A percentile compares a stretch with the other conserved stretches of the same genome.
These are phyloP conservation scores for Pistacia vera DNA, from an alignment of 345 rosid genomes.

Conservation along the genomic window DNA sequence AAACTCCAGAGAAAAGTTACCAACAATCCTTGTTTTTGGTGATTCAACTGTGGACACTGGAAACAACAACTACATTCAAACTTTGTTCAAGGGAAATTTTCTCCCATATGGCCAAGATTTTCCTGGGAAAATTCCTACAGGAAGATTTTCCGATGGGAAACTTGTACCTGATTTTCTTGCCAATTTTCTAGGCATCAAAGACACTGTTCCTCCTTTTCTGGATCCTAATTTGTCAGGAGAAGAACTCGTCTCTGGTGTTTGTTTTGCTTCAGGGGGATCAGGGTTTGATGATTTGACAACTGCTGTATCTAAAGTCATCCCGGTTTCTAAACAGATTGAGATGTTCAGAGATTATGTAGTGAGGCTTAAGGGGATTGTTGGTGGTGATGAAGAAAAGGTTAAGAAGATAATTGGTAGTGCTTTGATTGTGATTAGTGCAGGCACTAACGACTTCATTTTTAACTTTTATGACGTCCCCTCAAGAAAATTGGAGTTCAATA, in stretches of 20 bases:
- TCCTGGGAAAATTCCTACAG: constrained; percentile 40
- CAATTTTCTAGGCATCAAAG: constrained; percentile 36
- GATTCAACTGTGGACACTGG: constrained; percentile 31
- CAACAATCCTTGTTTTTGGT: constrained; percentile 19
- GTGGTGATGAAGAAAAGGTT: constrained; percentile 46
- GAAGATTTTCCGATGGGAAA: constrained; percentile 58
- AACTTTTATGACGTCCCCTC: constrained; percentile 49
- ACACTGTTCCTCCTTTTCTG: constrained; percentile 47
- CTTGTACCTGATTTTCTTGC: constrained; percentile 54
- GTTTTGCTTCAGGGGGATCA: constrained; percentile 49
- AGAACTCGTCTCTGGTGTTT: constrained; percentile 42
- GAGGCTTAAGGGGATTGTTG: constrained; percentile 39
- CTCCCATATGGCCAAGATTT: constrained; percentile 50
- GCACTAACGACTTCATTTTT: constrained; percentile 54
- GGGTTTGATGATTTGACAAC: constrained; percentile 54
- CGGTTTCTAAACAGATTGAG: constrained; percentile 42
- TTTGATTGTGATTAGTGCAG: constrained; percentile 59
- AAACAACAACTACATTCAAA: constrained; percentile 26
- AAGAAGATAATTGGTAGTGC: constrained; percentile 38
- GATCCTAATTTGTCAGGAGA: constrained; percentile 34
- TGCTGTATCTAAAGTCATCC: constrained; percentile 21
- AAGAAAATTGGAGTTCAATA: constrained; percentile 35
- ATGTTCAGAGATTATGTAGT: constrained; percentile 38
- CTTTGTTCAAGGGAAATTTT: constrained; percentile 29
- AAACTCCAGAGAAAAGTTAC: background rate